Percentiles rank a stretch among this genome's conserved stretches.
Evolutionary conservation across 2,329 filamentous ascomycete species (phyloP).

Genomic region (Aspergillus arachidicola): DNA sequence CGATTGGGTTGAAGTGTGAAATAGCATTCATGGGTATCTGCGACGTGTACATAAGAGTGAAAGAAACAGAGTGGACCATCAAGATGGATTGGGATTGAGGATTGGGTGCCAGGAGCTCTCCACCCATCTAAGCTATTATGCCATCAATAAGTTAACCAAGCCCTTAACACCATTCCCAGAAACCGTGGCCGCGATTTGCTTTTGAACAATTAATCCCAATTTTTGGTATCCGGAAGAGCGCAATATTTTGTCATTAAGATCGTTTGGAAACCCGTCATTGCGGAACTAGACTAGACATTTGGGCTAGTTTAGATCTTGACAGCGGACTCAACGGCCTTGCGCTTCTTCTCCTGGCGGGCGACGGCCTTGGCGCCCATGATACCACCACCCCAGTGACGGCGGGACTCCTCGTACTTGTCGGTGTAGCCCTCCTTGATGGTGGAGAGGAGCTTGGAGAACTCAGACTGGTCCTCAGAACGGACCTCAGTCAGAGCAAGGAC

Average conservation of each 20-base stretch:
- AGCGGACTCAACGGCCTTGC: constrained; percentile 89
- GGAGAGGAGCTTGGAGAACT: constrained; percentile 94
- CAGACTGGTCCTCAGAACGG: constrained; percentile 95
- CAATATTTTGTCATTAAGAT: constrained; percentile 24
- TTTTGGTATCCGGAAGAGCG: constrained; percentile 18
- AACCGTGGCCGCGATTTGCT: constrained; percentile 5
- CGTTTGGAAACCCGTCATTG: constrained; percentile 30
- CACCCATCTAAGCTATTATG: constrained; percentile 40
- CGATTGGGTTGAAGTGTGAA: constrained; percentile 25
- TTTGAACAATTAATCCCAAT: constrained; percentile 24
- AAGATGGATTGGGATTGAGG: constrained; percentile 32
- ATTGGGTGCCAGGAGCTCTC: constrained; percentile 24
- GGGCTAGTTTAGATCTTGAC: constrained; percentile 87
- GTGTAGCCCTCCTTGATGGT: constrained; percentile 98
- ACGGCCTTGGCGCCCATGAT: constrained; percentile 98
- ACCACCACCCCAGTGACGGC: constrained; percentile 97
- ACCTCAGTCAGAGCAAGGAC: constrained; percentile 96
- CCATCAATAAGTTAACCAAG: constrained; percentile 32
- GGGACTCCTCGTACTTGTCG: constrained; percentile 89
- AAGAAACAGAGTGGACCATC: constrained; percentile 20
- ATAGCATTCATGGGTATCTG: constrained; percentile 48
- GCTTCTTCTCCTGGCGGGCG: constrained; percentile 77
- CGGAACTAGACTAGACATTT: constrained; percentile 19
- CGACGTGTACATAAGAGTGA: constrained; percentile 34
- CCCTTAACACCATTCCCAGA: constrained; percentile 28